A percentile compares a stretch with the other conserved stretches of the same genome.
These are phyloP conservation scores for Phytophthora pistaciae DNA, from an alignment of 352 stramenopile species.

Conservation along the genomic window DNA sequence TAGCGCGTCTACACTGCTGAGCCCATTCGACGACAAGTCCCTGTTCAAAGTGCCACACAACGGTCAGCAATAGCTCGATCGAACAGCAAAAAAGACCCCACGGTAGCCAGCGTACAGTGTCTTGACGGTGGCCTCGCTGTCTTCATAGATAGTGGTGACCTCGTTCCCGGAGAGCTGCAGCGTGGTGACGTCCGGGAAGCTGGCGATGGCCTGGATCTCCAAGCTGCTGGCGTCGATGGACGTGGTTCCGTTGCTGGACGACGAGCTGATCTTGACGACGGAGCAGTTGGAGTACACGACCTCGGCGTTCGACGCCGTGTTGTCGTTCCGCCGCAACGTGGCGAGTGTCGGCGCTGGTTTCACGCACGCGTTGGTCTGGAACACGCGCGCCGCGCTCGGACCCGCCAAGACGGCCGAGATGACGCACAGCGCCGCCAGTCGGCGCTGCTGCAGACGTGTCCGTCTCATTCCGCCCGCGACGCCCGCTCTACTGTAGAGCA, in stretches of 20 bases:
- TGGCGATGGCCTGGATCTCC: slow-evolving; percentile 34
- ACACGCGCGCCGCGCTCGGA: slow-evolving; percentile 4
- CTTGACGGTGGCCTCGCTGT: slow-evolving; percentile 32
- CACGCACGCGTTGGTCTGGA: slow-evolving; percentile 25
- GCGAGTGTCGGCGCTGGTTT: slow-evolving; percentile 35
- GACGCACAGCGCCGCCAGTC: slow-evolving; percentile 18
- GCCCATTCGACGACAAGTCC: slow-evolving; percentile 40
- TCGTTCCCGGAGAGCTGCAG: slow-evolving; percentile 36
- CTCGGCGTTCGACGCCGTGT: slow-evolving; percentile 25
- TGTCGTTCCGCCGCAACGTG: slow-evolving; percentile 27
- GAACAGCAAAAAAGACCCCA: slow-evolving; percentile 12
- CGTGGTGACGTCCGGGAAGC: slow-evolving; percentile 39
- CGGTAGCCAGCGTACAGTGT: slow-evolving; percentile 31
- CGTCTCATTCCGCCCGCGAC: slow-evolving; percentile 26
- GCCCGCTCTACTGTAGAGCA: background rate
- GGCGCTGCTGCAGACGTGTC: slow-evolving; percentile 15
- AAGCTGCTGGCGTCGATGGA: slow-evolving; percentile 37
- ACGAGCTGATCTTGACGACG: slow-evolving; percentile 34
- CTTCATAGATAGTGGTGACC: slow-evolving; percentile 42
- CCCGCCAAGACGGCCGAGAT: slow-evolving; percentile 6
- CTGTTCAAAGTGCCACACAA: slow-evolving; percentile 11
- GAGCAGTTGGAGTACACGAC: slow-evolving; percentile 46
- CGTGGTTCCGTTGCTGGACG: slow-evolving; percentile 35
- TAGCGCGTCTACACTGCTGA: slow-evolving; percentile 33
- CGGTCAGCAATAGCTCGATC: background rate